These are phyloP conservation scores for Plectosphaerella plurivora DNA, from an alignment of 2,329 filamentous ascomycete species.

Conservation along the genomic window DNA sequence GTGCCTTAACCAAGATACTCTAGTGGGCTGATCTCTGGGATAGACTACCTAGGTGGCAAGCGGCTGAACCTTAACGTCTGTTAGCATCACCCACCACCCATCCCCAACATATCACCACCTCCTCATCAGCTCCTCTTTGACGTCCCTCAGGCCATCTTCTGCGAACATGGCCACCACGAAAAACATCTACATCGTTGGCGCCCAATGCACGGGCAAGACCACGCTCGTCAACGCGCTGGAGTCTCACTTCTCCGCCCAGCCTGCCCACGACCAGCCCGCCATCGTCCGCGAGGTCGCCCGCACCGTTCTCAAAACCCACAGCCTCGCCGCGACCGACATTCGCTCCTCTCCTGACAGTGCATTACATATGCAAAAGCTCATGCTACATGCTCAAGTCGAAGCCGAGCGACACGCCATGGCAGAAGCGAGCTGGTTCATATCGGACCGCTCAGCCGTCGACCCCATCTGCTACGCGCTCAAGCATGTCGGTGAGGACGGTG, in stretches of 20 bases:
- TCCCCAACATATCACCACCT: no score
- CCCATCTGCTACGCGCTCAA: slow-evolving; percentile 32
- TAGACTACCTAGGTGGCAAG: no score
- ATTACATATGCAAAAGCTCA: slow-evolving; percentile 29
- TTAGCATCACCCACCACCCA: no score
- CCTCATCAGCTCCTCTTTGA: no score
- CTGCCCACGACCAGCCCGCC: slow-evolving; percentile 4
- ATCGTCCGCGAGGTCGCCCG: slow-evolving; percentile 33
- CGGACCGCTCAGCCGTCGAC: slow-evolving; percentile 37
- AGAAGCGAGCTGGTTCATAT: slow-evolving; percentile 27
- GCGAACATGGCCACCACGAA: no score
- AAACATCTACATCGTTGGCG: slow-evolving; percentile 36
- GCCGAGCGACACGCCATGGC: slow-evolving; percentile 19
- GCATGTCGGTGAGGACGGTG: slow-evolving; percentile 22
- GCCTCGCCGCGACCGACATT: slow-evolving; percentile 29
- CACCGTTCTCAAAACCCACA: slow-evolving; percentile 23
- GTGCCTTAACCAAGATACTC: no score
- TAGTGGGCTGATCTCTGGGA: no score
- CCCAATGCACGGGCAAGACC: slow-evolving; percentile 41
- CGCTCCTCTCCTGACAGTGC: slow-evolving; percentile 18
- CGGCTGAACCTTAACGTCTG: no score
- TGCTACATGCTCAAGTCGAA: slow-evolving; percentile 27
- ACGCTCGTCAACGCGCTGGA: slow-evolving; percentile 24
- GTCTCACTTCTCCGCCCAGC: neutral
- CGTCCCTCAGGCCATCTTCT: no score